Evolutionary conservation across 225 moss, liverwort and hornwort genomes (phyloP).

Genomic region (Thuidium tamariscinum): DNA sequence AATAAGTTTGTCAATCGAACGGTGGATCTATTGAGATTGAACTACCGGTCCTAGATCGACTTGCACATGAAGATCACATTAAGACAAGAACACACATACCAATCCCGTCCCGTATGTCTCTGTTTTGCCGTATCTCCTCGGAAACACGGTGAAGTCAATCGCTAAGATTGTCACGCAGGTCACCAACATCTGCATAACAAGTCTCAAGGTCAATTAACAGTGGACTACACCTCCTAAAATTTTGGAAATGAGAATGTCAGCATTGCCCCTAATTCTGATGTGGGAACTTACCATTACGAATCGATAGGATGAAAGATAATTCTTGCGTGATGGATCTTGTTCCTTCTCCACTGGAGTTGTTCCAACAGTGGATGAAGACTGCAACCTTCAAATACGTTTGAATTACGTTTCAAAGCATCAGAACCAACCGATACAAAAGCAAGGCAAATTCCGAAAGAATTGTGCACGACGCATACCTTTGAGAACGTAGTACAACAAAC

Average conservation of each 20-base stretch:
- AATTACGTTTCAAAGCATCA: conserved; percentile 15
- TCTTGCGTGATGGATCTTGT: conserved; percentile 14
- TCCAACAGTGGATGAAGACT: neutral
- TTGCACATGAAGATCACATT: neutral
- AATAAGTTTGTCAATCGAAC: neutral
- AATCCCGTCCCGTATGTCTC: conserved; percentile 90
- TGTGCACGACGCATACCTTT: conserved; percentile 19
- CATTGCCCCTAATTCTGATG: neutral
- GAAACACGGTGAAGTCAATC: conserved; percentile 83
- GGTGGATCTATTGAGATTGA: neutral
- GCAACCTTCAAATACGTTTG: conserved; percentile 30
- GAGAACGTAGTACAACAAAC: conserved; percentile 2
- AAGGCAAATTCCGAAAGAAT: neutral
- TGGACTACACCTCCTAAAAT: neutral
- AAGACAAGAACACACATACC: conserved; percentile 20
- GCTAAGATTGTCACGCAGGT: conserved; percentile 83
- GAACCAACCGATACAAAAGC: neutral
- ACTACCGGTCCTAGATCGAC: neutral
- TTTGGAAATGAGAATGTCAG: neutral
- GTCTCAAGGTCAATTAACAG: neutral
- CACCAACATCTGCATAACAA: conserved; percentile 69
- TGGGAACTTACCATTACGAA: conserved; percentile 60
- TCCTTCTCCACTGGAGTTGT: neutral
- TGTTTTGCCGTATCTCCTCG: conserved; percentile 88
- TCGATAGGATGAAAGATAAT: conserved; percentile 74